These are phyloP conservation scores for Trebouxia sp. DNA, from an alignment of 139 green algal genomes.

Conservation along the genomic window DNA sequence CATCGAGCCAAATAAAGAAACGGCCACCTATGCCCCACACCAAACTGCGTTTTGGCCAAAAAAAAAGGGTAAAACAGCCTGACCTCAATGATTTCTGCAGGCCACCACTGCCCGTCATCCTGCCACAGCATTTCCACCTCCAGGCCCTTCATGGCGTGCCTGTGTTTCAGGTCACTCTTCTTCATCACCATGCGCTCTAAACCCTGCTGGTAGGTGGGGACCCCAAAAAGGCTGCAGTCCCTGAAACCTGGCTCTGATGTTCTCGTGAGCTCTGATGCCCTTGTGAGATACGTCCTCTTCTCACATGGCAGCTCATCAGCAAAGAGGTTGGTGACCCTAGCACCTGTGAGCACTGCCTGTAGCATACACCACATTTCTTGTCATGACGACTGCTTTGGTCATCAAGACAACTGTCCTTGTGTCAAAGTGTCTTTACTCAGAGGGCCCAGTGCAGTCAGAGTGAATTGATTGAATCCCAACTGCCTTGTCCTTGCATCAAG, in stretches of 20 bases:
- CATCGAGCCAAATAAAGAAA: too few species aligned
- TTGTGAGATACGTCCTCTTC: not conserved
- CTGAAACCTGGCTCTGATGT: not conserved
- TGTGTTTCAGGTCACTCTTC: slow-evolving; percentile 3
- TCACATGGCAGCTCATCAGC: slow-evolving; percentile 1
- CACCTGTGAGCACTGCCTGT: not conserved
- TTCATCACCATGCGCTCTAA: slow-evolving; percentile 27
- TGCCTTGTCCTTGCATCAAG: too few species aligned
- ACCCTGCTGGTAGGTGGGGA: not conserved
- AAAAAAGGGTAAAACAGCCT: too few species aligned
- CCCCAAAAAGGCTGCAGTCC: not conserved
- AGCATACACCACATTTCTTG: too few species aligned
- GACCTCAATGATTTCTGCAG: slow-evolving; percentile 36
- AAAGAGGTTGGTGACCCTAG: slow-evolving; percentile 17
- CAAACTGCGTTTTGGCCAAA: not conserved
- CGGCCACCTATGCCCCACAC: not conserved
- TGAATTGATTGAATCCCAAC: too few species aligned
- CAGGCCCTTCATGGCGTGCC: slow-evolving; percentile 53
- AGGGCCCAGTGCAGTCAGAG: too few species aligned
- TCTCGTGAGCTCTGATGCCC: not conserved
- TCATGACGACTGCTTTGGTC: too few species aligned
- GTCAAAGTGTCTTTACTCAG: too few species aligned
- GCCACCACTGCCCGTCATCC: slow-evolving; percentile 76
- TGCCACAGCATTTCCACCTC: slow-evolving; percentile 86
- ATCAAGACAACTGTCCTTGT: too few species aligned